Base-by-base conservation (phyloP, 2,329 filamentous ascomycete genomes). In the Verticillium alfalfae region DNA sequence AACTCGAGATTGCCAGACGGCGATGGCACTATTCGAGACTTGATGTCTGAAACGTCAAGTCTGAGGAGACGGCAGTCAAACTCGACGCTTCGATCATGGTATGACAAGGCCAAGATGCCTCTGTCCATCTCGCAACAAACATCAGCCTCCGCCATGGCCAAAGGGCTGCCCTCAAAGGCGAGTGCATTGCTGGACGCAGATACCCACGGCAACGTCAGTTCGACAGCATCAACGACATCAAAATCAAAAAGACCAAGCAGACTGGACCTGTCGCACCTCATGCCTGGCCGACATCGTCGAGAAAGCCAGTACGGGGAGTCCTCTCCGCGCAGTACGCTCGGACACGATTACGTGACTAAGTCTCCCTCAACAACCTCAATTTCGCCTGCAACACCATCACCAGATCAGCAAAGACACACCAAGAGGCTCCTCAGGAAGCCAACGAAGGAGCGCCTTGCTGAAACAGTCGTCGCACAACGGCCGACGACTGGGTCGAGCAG, bases 41-140 rank as follows among this genome's bases (percentile, higher is more conserved):
- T 59, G 49, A 60, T 70, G 56, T 78, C 78, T 8, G 79, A 82
- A 56, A 74, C 75, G 26, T 78, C 78, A 2, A 79, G 75, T 61
- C 64, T 83, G 39, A 76, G 78, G 49, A 79, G 83, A 57, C 79
- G 78, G 37, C 75, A 78, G 56, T 86, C 84, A 2, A 79, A 75
- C 41, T 84, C 83, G 5, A 85, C 83, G n/a, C 79, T 85, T 62
- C 75, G 75, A 37, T 84, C 83, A 1, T 84, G 80, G 71, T 86
- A 86, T 70, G 83, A 86, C 71, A 81, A 82, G 67, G 70, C 80
- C 5, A 84, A 83, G 67, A 76, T 83, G 57, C 82, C 83, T 12
- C 75, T 86, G 5, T 77, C 81, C n/a, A 80, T 85, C 63, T 84
- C 83, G 1, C 84, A 85, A 67, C 84, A 86, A 68, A 85, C 84